Evolutionary conservation across 345 rosid species (phyloP).

Genomic region (Linum lewisii): DNA sequence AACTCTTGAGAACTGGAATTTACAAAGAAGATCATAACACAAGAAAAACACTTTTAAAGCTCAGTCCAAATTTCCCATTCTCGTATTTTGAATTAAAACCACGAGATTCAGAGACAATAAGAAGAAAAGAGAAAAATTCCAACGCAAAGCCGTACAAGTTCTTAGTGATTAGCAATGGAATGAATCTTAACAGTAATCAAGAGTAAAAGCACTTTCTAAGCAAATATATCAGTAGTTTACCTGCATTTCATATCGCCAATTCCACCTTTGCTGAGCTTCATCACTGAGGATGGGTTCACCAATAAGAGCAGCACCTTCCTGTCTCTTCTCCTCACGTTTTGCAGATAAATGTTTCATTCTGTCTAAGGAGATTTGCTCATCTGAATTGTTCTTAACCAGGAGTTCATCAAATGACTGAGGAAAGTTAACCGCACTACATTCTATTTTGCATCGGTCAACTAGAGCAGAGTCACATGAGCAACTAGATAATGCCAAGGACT

Average conservation of each 20-base stretch:
- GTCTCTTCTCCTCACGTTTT: conserved; percentile 11
- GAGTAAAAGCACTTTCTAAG: background rate
- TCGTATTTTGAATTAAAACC: too few species aligned
- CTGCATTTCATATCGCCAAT: conserved; percentile 87
- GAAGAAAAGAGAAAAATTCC: too few species aligned
- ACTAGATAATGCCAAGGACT: conserved; percentile 15
- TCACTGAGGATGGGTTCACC: conserved; percentile 64
- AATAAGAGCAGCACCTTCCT: conserved; percentile 22
- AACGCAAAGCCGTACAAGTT: too few species aligned
- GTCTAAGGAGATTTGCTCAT: background rate
- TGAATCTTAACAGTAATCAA: background rate
- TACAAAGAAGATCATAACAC: too few species aligned
- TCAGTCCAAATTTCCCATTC: too few species aligned
- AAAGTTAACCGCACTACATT: conserved; percentile 8
- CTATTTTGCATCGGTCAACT: conserved; percentile 11
- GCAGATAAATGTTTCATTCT: conserved; percentile 18
- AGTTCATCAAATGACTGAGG: conserved; percentile 18
- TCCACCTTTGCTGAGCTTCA: conserved; percentile 71
- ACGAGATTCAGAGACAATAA: too few species aligned
- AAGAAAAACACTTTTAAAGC: too few species aligned
- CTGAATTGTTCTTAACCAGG: conserved; percentile 11
- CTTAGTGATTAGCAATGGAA: background rate
- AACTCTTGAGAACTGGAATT: too few species aligned
- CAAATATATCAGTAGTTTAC: conserved; percentile 21
- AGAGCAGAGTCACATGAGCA: conserved; percentile 10